phyloP scores from a whole-genome alignment of 345 rosid species.

The Hypericum perforatum region DNA sequence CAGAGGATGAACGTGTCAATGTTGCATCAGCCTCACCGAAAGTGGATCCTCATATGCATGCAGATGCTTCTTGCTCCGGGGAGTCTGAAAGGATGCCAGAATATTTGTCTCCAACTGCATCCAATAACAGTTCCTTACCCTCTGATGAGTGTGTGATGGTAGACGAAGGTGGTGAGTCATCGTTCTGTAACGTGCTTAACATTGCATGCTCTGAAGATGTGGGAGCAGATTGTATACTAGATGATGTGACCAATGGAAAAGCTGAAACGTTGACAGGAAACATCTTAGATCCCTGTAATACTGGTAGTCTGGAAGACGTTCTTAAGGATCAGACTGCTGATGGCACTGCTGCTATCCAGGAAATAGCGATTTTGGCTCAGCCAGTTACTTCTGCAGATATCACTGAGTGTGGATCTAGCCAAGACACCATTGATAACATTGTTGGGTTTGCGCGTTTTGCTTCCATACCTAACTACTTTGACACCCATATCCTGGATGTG shows the following conservation, averaged over 20 bases:
- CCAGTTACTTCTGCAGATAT: conserved; percentile 7
- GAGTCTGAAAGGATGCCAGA: conserved; percentile 16
- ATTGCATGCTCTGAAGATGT: too few relatives aligned
- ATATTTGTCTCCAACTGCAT: conserved; percentile 9
- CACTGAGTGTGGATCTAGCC: conserved; percentile 6
- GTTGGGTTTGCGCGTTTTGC: conserved; percentile 28
- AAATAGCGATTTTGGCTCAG: conserved; percentile 10
- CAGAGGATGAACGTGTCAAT: conserved; percentile 37
- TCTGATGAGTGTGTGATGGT: conserved; percentile 9
- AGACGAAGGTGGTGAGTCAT: conserved; percentile 11
- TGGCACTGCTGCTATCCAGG: conserved; percentile 11
- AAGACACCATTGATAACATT: conserved; percentile 27
- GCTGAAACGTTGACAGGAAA: conserved; percentile 9
- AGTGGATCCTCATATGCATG: conserved; percentile 14
- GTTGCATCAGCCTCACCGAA: conserved; percentile 16
- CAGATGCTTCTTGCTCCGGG: conserved; percentile 16
- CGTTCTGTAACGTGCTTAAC: too few relatives aligned
- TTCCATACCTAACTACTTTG: conserved; percentile 33
- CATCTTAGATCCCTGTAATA: conserved; percentile 15
- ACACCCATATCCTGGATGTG: conserved; percentile 62
- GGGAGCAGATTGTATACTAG: conserved; percentile 8
- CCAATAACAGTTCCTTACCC: conserved; percentile 13
- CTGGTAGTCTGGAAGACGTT: conserved; percentile 17
- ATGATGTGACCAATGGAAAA: conserved; percentile 10
- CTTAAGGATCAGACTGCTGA: conserved; percentile 14